Evolutionary conservation across 2,329 filamentous ascomycete genomes (phyloP).

Genomic region (Arthrobotrys iridis): DNA sequence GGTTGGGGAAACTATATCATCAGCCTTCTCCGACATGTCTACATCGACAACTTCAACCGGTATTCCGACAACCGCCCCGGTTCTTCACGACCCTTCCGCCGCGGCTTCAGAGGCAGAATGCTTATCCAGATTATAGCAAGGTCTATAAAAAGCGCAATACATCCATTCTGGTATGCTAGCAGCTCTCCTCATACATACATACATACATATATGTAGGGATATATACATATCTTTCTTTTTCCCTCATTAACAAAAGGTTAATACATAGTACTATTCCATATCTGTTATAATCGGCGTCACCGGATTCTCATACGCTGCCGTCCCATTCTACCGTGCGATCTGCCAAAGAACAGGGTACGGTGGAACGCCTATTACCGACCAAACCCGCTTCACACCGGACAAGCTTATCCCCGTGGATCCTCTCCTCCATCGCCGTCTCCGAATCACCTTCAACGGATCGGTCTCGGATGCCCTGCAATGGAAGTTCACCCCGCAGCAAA

Average conservation of each 20-base stretch:
- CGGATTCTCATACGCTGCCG: slow-evolving; percentile 81
- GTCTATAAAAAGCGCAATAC: slow-evolving; percentile 50
- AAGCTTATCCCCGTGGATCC: slow-evolving; percentile 79
- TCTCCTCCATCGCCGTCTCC: slow-evolving; percentile 72
- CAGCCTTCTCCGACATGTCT: slow-evolving; percentile 38
- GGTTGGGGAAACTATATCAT: slow-evolving; percentile 35
- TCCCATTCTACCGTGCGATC: slow-evolving; percentile 81
- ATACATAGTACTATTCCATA: slow-evolving; percentile 71
- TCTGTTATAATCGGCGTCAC: slow-evolving; percentile 82
- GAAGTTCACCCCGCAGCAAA: slow-evolving; percentile 97
- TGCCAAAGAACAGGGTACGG: slow-evolving; percentile 69
- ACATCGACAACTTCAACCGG: slow-evolving; percentile 18
- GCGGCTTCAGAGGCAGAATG: slow-evolving; percentile 4
- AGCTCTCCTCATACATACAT: not conserved
- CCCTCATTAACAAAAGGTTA: not conserved
- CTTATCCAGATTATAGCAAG: slow-evolving; percentile 47
- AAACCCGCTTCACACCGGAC: slow-evolving; percentile 73
- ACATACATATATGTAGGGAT: no score
- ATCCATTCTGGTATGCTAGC: slow-evolving; percentile 41
- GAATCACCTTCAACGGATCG: slow-evolving; percentile 94
- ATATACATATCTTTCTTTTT: not conserved
- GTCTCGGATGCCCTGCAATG: slow-evolving; percentile 95
- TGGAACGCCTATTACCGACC: slow-evolving; percentile 65
- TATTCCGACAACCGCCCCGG: not conserved
- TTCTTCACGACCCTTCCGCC: slow-evolving; percentile 45